A percentile compares a stretch with the other conserved stretches of the same genome.
phyloP scores from a whole-genome alignment of 768 basidiomycete genomes.

The Cytidiella melzeri region DNA sequence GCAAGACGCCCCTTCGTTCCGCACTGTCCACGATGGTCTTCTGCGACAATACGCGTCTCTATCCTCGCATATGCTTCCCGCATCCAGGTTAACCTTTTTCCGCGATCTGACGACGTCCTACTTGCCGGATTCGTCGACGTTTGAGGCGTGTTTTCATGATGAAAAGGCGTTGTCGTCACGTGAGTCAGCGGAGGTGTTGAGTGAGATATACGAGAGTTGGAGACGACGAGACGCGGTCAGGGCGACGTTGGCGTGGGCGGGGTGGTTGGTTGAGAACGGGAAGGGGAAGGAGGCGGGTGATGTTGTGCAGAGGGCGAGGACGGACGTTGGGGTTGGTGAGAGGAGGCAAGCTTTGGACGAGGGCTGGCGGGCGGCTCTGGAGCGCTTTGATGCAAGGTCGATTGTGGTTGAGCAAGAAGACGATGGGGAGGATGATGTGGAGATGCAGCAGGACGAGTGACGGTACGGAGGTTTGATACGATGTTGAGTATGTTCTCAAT shows the following conservation, averaged over 20 bases:
- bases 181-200: slow-evolving; percentile 21
- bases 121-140: slow-evolving; percentile 38
- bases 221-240: slow-evolving; percentile 29
- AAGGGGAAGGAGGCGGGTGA: slow-evolving; percentile 35
- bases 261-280: slow-evolving; percentile 39
- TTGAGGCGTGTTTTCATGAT: slow-evolving; percentile 34
- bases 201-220: slow-evolving; percentile 39
- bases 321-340: slow-evolving; percentile 7
- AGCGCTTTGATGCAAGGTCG: background rate
- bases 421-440: slow-evolving; percentile 4
- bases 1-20: slow-evolving; percentile 29
- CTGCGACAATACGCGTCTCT: slow-evolving; percentile 37
- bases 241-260: slow-evolving; percentile 39
- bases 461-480: background rate
- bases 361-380: background rate
- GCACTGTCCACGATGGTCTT: slow-evolving; percentile 39
- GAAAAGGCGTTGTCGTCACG: slow-evolving; percentile 22
- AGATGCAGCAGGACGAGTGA: slow-evolving; percentile 5
- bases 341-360: slow-evolving; percentile 3
- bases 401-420: background rate
- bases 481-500: background rate
- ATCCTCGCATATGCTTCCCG: background rate
- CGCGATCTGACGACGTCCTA: slow-evolving; percentile 36
- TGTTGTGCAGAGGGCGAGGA: slow-evolving; percentile 23
- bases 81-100: slow-evolving; percentile 24